These are phyloP conservation scores for Aspergillaceae sp. DNA, from an alignment of 2,329 filamentous ascomycete species.

Conservation along the genomic window DNA sequence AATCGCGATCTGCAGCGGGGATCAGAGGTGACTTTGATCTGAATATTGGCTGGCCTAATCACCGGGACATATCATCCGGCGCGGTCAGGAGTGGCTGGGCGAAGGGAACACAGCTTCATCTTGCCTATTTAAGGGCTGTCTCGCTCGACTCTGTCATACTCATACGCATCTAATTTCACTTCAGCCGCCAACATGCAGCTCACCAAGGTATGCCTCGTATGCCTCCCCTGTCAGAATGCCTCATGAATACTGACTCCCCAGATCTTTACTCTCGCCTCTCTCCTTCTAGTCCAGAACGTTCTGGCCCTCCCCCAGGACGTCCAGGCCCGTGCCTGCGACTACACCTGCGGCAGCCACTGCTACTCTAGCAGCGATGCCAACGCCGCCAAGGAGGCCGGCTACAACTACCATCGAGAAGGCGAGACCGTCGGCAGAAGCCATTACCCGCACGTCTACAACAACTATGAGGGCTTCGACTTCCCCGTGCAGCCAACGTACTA, in stretches of 20 bases:
- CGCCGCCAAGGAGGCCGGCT: constrained; percentile 45
- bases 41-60: too few relatives aligned
- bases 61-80: too few relatives aligned
- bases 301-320: constrained; percentile 23
- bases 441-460: constrained; percentile 54
- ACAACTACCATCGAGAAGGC: constrained; percentile 39
- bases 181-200: constrained; percentile 15
- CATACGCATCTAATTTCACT: not conserved
- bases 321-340: constrained; percentile 37
- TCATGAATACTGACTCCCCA: not conserved
- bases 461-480: constrained; percentile 57
- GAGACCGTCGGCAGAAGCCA: constrained; percentile 27
- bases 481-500: constrained; percentile 50
- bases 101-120: too few relatives aligned
- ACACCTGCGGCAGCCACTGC: constrained; percentile 46
- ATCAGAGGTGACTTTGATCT: too few relatives aligned
- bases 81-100: too few relatives aligned
- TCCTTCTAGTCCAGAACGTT: constrained; percentile 14
- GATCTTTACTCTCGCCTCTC: constrained; percentile 4
- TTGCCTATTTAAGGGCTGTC: too few relatives aligned
- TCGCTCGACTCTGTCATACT: not conserved
- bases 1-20: too few relatives aligned
- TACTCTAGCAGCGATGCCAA: constrained; percentile 46
- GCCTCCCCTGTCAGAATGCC: not conserved
- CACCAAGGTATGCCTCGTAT: constrained; percentile 16